Evolutionary conservation across 1,284 basidiomycete species (phyloP).

Genomic region (Tilletia indica): DNA sequence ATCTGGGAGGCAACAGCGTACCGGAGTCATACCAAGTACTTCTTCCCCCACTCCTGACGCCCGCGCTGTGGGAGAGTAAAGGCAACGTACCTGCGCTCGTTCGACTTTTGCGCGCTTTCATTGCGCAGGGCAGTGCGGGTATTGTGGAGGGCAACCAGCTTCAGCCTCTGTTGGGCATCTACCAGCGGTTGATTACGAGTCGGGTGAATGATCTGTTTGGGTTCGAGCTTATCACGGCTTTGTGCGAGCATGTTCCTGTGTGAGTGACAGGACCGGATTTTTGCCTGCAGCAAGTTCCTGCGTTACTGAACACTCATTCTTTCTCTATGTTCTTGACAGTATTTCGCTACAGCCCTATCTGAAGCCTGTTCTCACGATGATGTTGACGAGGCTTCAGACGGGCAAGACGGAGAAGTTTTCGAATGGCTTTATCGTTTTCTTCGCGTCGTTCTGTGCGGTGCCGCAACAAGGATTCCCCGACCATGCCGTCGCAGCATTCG

Average conservation of each 20-base stretch:
- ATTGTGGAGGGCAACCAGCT: conserved; percentile 77
- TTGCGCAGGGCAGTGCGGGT: conserved; percentile 68
- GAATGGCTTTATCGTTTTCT: conserved; percentile 77
- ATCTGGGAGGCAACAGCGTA: conserved; percentile 56
- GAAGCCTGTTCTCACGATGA: conserved; percentile 73
- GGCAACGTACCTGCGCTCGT: conserved; percentile 95
- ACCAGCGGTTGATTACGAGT: conserved; percentile 84
- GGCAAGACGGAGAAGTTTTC: conserved; percentile 87
- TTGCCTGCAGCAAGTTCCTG: background rate
- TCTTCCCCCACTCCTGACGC: conserved; percentile 79
- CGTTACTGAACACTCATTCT: background rate
- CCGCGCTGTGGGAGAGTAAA: conserved; percentile 85
- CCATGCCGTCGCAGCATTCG: conserved; percentile 72
- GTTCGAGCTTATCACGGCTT: conserved; percentile 80
- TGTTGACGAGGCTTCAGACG: conserved; percentile 79
- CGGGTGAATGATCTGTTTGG: conserved; percentile 87
- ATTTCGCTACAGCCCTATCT: conserved; percentile 68
- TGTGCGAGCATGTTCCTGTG: conserved; percentile 73
- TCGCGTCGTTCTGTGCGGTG: conserved; percentile 73
- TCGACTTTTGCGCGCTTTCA: conserved; percentile 79
- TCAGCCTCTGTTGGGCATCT: conserved; percentile 78
- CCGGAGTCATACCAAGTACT: conserved; percentile 77
- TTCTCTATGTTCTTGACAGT: conserved; percentile 57
- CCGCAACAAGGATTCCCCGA: conserved; percentile 72
- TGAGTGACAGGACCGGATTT: conserved; percentile 59